Base-by-base conservation (phyloP, 129 eudicot genomes). In the Tagetes patula region DNA sequence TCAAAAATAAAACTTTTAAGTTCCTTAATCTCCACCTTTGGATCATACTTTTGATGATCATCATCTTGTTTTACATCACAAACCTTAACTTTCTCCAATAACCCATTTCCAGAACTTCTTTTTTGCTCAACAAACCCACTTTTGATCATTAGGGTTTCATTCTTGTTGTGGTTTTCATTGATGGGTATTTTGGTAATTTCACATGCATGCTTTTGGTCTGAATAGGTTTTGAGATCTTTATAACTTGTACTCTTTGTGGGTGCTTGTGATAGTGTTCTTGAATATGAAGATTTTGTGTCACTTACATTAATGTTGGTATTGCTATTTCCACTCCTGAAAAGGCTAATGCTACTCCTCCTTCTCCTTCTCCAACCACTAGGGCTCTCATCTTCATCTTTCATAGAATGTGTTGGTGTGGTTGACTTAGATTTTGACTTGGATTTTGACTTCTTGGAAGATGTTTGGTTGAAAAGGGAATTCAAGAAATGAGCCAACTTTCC, bases 281-380 rank as follows among this genome's bases (percentile, higher is more conserved):
- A 71, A 34, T n/a, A 12, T 60, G 64, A 5, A 70, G 81, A 49
- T 9, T 52, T 63, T 71, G 77, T 40, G 73, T 78, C 72, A 78
- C 72, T 78, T 70, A 5, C 56, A 71, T 0, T 75, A 4, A 8
- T 62, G 59, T 30, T 58, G 45, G 55, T 52, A 65, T 48, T 75
- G 56, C 67, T 78, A 64, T 46, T 84, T 34, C 76, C 77, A 58
- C 85, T 86, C 40, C 84, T 71, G 71, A 90, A 87, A 69, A 84
- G 85, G 72, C 98, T 88, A 62, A 94, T 88, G 89, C 98, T 94
- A 71, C 96, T 94, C 72, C 98, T 89, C 69, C 96, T 84, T 46
- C 75, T 94, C 68, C 96, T 88, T 78, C 96, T 84, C 73, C 86
- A 82, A 55, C 83, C 78, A 66, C 84, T 61, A 0, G 86, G 86